Base-by-base conservation (phyloP, 1,139 yeast species). In the Saccharomycopsis hybrid region DNA sequence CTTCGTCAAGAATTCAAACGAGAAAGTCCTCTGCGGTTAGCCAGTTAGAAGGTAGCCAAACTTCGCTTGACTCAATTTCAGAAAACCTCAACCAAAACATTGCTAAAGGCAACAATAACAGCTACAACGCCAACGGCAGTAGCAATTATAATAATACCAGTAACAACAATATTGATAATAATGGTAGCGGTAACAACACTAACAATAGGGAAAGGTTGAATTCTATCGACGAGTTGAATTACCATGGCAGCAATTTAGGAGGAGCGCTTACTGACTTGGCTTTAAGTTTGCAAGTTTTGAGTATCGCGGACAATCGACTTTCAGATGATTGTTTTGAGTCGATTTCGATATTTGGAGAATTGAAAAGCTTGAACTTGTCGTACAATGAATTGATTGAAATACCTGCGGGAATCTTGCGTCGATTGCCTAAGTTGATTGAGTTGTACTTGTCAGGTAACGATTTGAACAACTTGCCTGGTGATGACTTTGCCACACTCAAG, bases 401-500 rank as follows among this genome's bases (percentile, higher is more conserved):
- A 35, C 95, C 95, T 0, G 70, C 72, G 25, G 90, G 92, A 3
- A 81, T 86, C 0, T 65, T 85, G 28, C 67, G 82, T 43, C 73
- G 83, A 46, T 68, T 87, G 55, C 68, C 72, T 1, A 69, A 72
- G 36, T 68, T 92, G 55, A 75, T 74, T 3, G 89, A 82, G 55
- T 69, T 94, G n/a, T 87, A 78, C 60, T 63, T 92, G 40, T 83
- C 96, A 1, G 98, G 98, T 45, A 92, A 92, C 60, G 80, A 81
- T 49, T 68, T 94, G 40, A 75, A 86, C 0, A 78, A 85, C 3
- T 69, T 92, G 46, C 95, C 97, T 0, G 83, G 89, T 25, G 98
- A 92, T 59, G 95, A 87, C 57, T 73, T 89, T 45, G 92, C 82
- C 54, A 68, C 68, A 13, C 70, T 89, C 58, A 71, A 72, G 27